Evolutionary conservation across 768 basidiomycete species (phyloP), one percentile per base, ranked within the genome.

Genomic region (Mycena galopus): DNA sequence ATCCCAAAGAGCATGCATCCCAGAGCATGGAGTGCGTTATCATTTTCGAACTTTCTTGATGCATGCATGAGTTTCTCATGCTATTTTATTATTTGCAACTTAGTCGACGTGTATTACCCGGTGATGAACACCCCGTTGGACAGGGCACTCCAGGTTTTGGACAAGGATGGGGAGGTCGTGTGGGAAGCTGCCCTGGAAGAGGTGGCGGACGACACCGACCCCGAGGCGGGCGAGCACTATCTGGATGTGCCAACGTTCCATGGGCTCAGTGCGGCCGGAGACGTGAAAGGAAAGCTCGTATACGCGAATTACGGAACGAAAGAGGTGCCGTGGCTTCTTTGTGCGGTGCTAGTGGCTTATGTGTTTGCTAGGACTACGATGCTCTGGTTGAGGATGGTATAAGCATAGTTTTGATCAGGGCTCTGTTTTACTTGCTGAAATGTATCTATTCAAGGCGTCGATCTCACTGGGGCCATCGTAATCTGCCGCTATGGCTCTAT

Each of bases 131-230:
- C 85, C 7, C 92, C 93, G 21, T 81, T 93, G 30, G 85, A 88
- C 50, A 83, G 87, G 42, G 85, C 86, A 63, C 81, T 93, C 23
- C 85, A 90, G 62, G 86, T 92, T 25, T 75, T 91, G 29, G 87
- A 84, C 56, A 86, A 86, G 8, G 85, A 88, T 47, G 89, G 88
- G 19, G 78, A 81, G 6, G 80, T 85, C 3, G 76, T 84, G 14
- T 91, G 92, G 90, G 81, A 85, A 21, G 94, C 94, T 4, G 85
- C 89, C 61, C 81, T 95, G 9, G 86, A 89, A 72, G 94, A 95
- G 77, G 85, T 90, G 35, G 88, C 87, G n/a, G 89, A 93, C 67
- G 84, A 84, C 10, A 87, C 87, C 2, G 94, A 95, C 74, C 87
- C 89, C 4, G 89, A 90, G 53, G 92, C 92, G n/a, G 78, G 83